phyloP scores from a whole-genome alignment of 805 yeast species.

The Yamadazyma takamatsuzukensis region DNA sequence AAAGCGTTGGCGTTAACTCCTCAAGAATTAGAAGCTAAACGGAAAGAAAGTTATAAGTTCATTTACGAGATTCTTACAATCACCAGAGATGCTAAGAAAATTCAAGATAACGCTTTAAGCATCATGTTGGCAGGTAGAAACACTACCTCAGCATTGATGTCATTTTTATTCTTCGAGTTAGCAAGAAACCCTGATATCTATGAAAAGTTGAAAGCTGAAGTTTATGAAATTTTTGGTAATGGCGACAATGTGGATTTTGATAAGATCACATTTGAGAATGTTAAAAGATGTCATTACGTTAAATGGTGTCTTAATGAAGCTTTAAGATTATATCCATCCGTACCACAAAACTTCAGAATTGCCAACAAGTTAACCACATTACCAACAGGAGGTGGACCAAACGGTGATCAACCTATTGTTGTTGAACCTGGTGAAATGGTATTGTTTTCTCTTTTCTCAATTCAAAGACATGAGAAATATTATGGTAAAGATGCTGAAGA shows the following conservation, averaged over 20 bases:
- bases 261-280: slow-evolving; percentile 27
- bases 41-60: slow-evolving; percentile 29
- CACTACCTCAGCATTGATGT: slow-evolving; percentile 32
- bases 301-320: slow-evolving; percentile 27
- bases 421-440: slow-evolving; percentile 44
- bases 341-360: slow-evolving; percentile 31
- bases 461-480: slow-evolving; percentile 38
- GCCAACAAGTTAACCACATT: slow-evolving; percentile 25
- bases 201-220: slow-evolving; percentile 24
- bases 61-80: slow-evolving; percentile 37
- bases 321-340: slow-evolving; percentile 32
- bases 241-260: slow-evolving; percentile 17
- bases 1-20: slow-evolving; percentile 27
- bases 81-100: slow-evolving; percentile 31
- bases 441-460: slow-evolving; percentile 37
- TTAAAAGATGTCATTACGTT: slow-evolving; percentile 31
- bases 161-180: slow-evolving; percentile 26
- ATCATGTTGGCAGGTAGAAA: slow-evolving; percentile 38
- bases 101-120: slow-evolving; percentile 36
- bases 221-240: slow-evolving; percentile 23
- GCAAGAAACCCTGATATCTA: slow-evolving; percentile 29
- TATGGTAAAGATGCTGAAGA: slow-evolving; percentile 46
- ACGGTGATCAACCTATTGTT: slow-evolving; percentile 23
- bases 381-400: slow-evolving; percentile 30
- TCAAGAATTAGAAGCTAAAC: slow-evolving; percentile 25